Evolutionary conservation across 73 alveolate species (phyloP).

Genomic region (Paramecium biaurelia): DNA sequence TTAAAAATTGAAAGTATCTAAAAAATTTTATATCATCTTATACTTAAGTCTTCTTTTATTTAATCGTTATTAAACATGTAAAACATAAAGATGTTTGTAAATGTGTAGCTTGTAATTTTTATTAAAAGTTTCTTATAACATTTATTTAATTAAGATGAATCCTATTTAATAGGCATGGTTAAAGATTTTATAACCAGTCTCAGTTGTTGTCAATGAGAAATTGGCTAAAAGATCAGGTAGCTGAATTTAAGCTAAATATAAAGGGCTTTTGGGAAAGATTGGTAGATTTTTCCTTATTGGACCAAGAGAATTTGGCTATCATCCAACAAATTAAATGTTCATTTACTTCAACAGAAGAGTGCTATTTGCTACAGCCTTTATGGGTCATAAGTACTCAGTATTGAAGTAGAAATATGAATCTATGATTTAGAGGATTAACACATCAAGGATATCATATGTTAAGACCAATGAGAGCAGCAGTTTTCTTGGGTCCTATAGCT

Average conservation of each 20-base stretch:
- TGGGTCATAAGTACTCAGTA: constrained; percentile 60
- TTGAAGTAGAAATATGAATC: constrained; percentile 9
- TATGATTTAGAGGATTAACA: constrained; percentile 33
- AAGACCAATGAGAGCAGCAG: constrained; percentile 57
- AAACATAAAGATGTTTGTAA: too few relatives aligned
- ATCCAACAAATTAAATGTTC: constrained; percentile 57
- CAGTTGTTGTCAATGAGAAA: constrained; percentile 59
- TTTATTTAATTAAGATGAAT: background rate
- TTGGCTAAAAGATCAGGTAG: constrained; percentile 62
- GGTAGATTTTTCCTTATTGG: constrained; percentile 66
- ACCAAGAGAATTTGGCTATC: constrained; percentile 66
- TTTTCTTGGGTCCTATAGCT: constrained; percentile 46
- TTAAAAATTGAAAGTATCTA: too few relatives aligned
- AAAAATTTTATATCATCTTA: too few relatives aligned
- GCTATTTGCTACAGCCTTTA: constrained; percentile 35
- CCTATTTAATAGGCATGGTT: constrained; percentile 54
- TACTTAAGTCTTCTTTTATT: too few relatives aligned
- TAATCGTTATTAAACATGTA: too few relatives aligned
- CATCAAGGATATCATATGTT: constrained; percentile 64
- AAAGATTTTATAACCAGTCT: constrained; percentile 52
- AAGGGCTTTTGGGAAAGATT: constrained; percentile 53
- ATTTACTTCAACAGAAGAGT: constrained; percentile 54
- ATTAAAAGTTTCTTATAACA: background rate
- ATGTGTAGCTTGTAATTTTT: background rate
- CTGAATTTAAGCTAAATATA: background rate